Base-by-base conservation (phyloP, 2,329 filamentous ascomycete genomes). In the Orbilia quercus region DNA sequence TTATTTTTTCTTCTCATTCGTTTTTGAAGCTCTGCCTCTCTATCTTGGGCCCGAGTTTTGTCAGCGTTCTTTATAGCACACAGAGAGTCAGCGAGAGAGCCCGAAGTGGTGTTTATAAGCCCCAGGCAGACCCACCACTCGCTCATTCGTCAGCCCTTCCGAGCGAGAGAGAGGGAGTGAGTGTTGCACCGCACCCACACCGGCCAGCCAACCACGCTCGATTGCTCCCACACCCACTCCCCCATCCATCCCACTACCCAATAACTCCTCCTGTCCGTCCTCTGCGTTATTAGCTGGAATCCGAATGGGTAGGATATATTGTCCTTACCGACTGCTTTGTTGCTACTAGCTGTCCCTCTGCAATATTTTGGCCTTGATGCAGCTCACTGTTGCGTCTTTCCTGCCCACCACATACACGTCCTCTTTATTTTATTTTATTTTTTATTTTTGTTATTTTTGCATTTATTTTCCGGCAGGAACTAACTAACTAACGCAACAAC, bases 141-240 rank as follows among this genome's bases (percentile, higher is more conserved):
- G 53, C 69, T 66, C 69, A 73, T 73, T 73, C 69, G 69, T 73
- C 69, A 73, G 60, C 69, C 69, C 69, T 59, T 22, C 31, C 40
- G 14, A 36, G 50, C 53, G 42, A 58, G 51, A 55, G 48, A 47
- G 34, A 28, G 60, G 47, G 45, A 51, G 50, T 50, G 25, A 54
- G 60, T 42, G 28, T 34, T 31, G 36, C 31, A 40, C 48, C 67
- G 51, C 45, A 53, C 59, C 58, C 54, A 42, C 54, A 9, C 54
- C 44, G 22, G 45, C 67, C 31, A 55, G 60, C 69, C 69, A 73
- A 66, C 69, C 69, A 73, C 53, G 60, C 69, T 59, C 23, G 22
- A 72, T 47, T 54, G n/a, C 51, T 65, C 58, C 67, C 67, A 71
- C 67, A 72, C 67, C 67, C 42, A 47, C 57, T 59, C 23, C 42